Percentiles rank a stretch among this genome's conserved stretches.
Conservation (phyloP, 148 eudicot genomes). For the Camellia granthamiana region DNA sequence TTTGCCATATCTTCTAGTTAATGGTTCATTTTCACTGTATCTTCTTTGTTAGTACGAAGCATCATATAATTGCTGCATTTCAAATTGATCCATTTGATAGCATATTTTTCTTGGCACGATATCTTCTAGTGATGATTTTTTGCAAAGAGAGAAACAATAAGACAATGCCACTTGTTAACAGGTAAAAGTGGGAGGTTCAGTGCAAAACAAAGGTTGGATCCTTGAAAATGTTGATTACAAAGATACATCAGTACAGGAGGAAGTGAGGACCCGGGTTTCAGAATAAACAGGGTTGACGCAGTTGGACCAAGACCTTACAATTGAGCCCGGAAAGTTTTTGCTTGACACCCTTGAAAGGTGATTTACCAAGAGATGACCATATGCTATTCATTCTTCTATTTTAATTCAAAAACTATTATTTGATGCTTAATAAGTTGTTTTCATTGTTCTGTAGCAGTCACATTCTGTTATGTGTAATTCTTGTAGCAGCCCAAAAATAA, state of each 20-base stretch:
- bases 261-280: conserved; percentile 83
- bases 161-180: conserved; percentile 22
- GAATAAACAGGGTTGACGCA: conserved; percentile 77
- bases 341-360: conserved; percentile 53
- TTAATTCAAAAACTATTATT: not conserved
- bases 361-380: conserved; percentile 2
- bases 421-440: conserved; percentile 4
- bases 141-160: not conserved
- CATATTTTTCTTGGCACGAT: not conserved
- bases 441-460: not conserved
- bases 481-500: not conserved
- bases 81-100: not conserved
- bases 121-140: not conserved
- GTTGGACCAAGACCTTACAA: conserved; percentile 59
- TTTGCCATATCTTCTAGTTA: not conserved
- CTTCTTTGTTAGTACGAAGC: not conserved
- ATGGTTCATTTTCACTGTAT: not conserved
- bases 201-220: conserved; percentile 79
- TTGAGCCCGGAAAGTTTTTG: conserved; percentile 64
- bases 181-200: conserved; percentile 78
- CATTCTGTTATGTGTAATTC: not conserved
- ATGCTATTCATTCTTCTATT: not conserved
- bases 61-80: not conserved
- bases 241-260: conserved; percentile 69
- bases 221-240: conserved; percentile 71